Evolutionary conservation across 495 filamentous ascomycete species (phyloP).

Genomic region (Thermochaetoides thermophila): DNA sequence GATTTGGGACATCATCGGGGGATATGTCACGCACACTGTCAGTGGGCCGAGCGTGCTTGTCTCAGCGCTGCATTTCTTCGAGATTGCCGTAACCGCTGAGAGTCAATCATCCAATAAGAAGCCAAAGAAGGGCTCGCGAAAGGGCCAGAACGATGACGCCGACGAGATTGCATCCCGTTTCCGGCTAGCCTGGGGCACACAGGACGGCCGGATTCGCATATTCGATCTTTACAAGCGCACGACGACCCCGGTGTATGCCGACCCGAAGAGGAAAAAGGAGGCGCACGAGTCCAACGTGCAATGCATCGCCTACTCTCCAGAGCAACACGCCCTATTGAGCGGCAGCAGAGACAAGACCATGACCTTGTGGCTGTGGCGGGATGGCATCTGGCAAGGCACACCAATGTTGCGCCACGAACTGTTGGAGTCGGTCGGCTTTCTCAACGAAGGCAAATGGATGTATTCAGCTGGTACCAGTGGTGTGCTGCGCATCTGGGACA

Average conservation of each 20-base stretch:
- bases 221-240: constrained; percentile 82
- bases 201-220: constrained; percentile 80
- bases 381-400: constrained; percentile 67
- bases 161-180: constrained; percentile 39
- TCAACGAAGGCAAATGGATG: constrained; percentile 50
- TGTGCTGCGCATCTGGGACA: constrained; percentile 67
- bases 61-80: constrained; percentile 84
- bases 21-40: constrained; percentile 89
- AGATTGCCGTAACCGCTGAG: constrained; percentile 36
- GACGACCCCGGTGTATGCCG: constrained; percentile 50
- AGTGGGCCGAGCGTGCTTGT: constrained; percentile 81
- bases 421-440: constrained; percentile 70
- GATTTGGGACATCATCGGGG: constrained; percentile 87
- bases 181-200: constrained; percentile 75
- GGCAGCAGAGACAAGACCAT: constrained; percentile 89
- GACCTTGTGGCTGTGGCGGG: constrained; percentile 87
- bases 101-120: constrained; percentile 11
- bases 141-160: constrained; percentile 29
- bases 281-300: constrained; percentile 89
- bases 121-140: constrained; percentile 30
- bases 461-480: constrained; percentile 83
- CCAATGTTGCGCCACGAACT: constrained; percentile 76
- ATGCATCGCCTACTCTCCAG: constrained; percentile 59
- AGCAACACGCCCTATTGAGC: constrained; percentile 65
- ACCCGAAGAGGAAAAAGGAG: constrained; percentile 32